Conservation (phyloP, 2,329 filamentous ascomycete species). For the Rugonectria rugulosa region DNA sequence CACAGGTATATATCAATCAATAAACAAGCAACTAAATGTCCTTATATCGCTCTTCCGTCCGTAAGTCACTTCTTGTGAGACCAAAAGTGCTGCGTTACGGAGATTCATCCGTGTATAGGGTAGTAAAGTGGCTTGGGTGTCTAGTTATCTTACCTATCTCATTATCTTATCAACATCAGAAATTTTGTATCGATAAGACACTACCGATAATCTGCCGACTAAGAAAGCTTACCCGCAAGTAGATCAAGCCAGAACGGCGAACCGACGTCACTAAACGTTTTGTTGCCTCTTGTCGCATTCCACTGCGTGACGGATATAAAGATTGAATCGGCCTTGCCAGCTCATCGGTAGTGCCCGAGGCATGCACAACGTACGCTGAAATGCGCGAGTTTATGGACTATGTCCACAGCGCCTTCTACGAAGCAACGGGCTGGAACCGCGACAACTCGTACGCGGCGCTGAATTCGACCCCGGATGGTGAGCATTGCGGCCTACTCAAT, state of each 20-base stretch:
- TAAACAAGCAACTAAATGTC: no score
- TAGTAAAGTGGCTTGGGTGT: neutral
- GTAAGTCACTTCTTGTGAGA: no score
- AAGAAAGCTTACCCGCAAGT: neutral
- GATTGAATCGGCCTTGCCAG: neutral
- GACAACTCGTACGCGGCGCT: constrained; percentile 92
- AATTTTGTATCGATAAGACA: neutral
- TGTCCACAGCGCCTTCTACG: constrained; percentile 89
- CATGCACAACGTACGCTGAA: constrained; percentile 43
- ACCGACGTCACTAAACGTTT: neutral
- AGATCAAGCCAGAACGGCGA: no score
- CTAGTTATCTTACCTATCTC: neutral
- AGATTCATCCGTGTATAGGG: no score
- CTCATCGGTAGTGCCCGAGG: constrained; percentile 27
- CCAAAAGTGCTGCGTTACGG: no score
- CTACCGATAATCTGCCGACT: neutral
- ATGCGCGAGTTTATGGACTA: constrained; percentile 99
- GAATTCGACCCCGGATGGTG: constrained; percentile 83
- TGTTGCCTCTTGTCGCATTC: constrained; percentile 1
- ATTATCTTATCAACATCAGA: neutral
- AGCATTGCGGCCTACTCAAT: constrained; percentile 27
- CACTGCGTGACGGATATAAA: neutral
- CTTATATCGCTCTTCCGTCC: no score
- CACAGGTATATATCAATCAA: no score
- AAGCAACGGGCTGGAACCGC: constrained; percentile 85